Evolutionary conservation across 2,329 filamentous ascomycete genomes (phyloP).

Genomic region (Sclerotinia sclerotiorum): DNA sequence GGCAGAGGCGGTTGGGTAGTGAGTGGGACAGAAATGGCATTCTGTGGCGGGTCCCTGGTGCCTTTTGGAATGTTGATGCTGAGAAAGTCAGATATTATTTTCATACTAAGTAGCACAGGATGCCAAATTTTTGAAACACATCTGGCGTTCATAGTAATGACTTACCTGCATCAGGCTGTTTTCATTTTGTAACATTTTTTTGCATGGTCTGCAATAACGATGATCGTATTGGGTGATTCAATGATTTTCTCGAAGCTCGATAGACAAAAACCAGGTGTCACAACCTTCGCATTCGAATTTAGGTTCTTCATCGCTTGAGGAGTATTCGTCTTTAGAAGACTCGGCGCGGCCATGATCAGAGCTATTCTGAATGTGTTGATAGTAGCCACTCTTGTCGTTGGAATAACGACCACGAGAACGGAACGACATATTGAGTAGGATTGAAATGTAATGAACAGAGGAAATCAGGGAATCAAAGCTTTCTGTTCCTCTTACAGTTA

Average conservation of each 20-base stretch:
- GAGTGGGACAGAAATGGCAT: constrained; percentile 56
- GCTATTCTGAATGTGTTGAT: constrained; percentile 30
- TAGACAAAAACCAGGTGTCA: constrained; percentile 24
- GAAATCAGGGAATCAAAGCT: background rate
- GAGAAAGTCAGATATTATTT: background rate
- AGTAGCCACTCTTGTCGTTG: constrained; percentile 22
- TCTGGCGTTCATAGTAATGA: background rate
- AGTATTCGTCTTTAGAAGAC: background rate
- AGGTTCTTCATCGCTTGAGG: background rate
- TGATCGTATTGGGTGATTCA: constrained; percentile 23
- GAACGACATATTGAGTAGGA: background rate
- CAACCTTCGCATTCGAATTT: constrained; percentile 32
- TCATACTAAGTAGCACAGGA: background rate
- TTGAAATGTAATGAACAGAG: too few relatives aligned
- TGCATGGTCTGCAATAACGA: constrained; percentile 32
- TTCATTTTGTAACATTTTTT: constrained; percentile 31
- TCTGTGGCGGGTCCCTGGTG: constrained; percentile 48
- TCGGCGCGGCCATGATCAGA: constrained; percentile 20
- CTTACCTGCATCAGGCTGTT: constrained; percentile 34
- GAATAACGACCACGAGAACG: constrained; percentile 28
- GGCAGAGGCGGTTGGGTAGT: constrained; percentile 53
- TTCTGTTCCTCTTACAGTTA: background rate
- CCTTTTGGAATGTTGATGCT: constrained; percentile 56
- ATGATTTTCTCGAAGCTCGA: constrained; percentile 31
- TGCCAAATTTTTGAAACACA: background rate